Evolutionary conservation across 306 rosid genomes (phyloP), one percentile per base, ranked within the genome.

Genomic region (Canavalia gladiata): DNA sequence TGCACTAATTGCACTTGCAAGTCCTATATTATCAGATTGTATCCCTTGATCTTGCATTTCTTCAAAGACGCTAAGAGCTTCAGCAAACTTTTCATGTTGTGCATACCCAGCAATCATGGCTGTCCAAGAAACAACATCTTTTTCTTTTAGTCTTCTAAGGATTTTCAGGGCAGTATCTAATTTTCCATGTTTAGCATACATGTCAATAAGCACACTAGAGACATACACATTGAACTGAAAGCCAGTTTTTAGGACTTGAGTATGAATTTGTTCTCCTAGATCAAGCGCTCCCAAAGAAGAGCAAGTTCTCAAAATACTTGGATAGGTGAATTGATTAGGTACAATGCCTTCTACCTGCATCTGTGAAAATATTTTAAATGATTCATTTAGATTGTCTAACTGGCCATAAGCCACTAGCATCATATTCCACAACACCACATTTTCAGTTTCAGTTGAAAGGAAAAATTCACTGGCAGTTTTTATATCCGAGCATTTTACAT

Each of bases 371-470:
- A 94, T 87, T 60, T 78, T 79, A 72, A 88, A 81, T 3, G 97
- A 94, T 57, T 92, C 86, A 4, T 71, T n/a, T 5, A 94, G 81
- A 83, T 91, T 80, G 76, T 87, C 90, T 68, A 81, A 77, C 86
- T 82, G 92, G 56, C 98, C 97, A 81, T 91, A 92, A 69, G 97
- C 93, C 39, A 91, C 94, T 12, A 92, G 93, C 98, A 94, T 94
- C 80, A 91, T 86, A 78, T 94, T 94, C 97, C 97, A 94, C 43
- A 92, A 67, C 33, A 94, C 97, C 76, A 91, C 92, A 80, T 91
- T 94, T 86, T 91, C 90, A 34, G 89, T 88, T 78, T 90, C 90
- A 56, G 93, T 86, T 9, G 93, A 78, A 47, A 89, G 88, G 82
- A 94, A 91, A 91, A 90, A 94, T 49, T 88, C 83, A 66, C 52